Evolutionary conservation across 352 stramenopile genomes (phyloP), one percentile per base, ranked within the genome.

Genomic region (Phytophthora sojae): DNA sequence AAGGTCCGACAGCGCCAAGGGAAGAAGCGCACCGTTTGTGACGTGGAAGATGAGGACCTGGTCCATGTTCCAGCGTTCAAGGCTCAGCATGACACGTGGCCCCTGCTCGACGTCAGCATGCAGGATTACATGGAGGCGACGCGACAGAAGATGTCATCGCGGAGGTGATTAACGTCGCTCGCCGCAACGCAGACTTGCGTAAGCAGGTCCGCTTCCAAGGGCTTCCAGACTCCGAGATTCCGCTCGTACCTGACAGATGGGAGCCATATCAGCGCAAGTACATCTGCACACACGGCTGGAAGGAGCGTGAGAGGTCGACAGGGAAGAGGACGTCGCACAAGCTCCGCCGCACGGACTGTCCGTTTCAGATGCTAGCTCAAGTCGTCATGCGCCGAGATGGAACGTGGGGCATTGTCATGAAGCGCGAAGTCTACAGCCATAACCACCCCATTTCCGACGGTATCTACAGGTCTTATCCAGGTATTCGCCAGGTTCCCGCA

Each of bases 401-500:
- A n/a, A n/a, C n/a, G n/a, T n/a, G n/a, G n/a, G n/a, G n/a, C n/a
- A n/a, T n/a, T n/a, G n/a, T n/a, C n/a, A n/a, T n/a, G n/a, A n/a
- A n/a, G n/a, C n/a, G n/a, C n/a, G n/a, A n/a, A n/a, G n/a, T n/a
- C n/a, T n/a, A n/a, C n/a, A n/a, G n/a, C n/a, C n/a, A n/a, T n/a
- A n/a, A n/a, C n/a, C n/a, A n/a, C n/a, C n/a, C 2, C 15, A 21
- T 57, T 9, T 61, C 47, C 2, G 8, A 55, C 5, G 56, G 32
- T 11, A 65, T 61, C 15, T 65, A 71, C 56, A 65, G 25, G 26
- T 50, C 14, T 58, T 59, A 70, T 11, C 47, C 63, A 64, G 54
- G 63, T 70, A 70, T 70, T 64, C 63, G 55, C 45, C 63, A 66
- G 64, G 47, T 71, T 37, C 25, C 63, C 4, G 3, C 14, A 17